These are phyloP conservation scores for Apophysomyces elegans DNA, from an alignment of 371 early-diverging fungal genomes.

Conservation along the genomic window DNA sequence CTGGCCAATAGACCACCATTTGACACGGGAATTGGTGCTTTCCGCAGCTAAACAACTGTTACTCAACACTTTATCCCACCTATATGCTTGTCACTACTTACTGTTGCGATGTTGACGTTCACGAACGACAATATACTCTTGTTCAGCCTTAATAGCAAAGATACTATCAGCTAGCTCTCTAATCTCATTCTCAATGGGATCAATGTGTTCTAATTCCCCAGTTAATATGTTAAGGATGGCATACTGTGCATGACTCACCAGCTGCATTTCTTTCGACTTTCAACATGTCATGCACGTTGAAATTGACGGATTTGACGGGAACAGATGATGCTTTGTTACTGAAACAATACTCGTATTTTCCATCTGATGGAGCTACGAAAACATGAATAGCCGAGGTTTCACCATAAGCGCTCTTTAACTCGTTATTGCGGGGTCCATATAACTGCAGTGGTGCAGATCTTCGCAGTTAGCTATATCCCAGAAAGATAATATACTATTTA, in stretches of 20 bases:
- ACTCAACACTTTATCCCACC: background rate
- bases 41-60: constrained; percentile 63
- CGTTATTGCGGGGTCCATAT: constrained; percentile 35
- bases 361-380: constrained; percentile 57
- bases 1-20: constrained; percentile 80
- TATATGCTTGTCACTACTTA: constrained; percentile 39
- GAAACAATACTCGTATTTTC: constrained; percentile 79
- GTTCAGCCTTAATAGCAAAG: constrained; percentile 70
- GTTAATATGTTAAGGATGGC: background rate
- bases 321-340: constrained; percentile 62
- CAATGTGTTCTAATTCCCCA: constrained; percentile 40
- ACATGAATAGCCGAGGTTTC: constrained; percentile 58
- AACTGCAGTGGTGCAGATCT: constrained; percentile 35
- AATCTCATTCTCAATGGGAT: constrained; percentile 72
- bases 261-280: constrained; percentile 25
- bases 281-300: constrained; percentile 50
- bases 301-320: constrained; percentile 60
- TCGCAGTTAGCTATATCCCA: background rate
- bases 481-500: constrained; percentile 27
- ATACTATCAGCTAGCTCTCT: constrained; percentile 68
- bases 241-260: constrained; percentile 19
- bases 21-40: constrained; percentile 76
- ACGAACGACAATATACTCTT: constrained; percentile 75
- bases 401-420: constrained; percentile 46
- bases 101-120: constrained; percentile 75